Base-by-base conservation (phyloP, 352 stramenopile genomes). In the Globisporangium nunn region DNA sequence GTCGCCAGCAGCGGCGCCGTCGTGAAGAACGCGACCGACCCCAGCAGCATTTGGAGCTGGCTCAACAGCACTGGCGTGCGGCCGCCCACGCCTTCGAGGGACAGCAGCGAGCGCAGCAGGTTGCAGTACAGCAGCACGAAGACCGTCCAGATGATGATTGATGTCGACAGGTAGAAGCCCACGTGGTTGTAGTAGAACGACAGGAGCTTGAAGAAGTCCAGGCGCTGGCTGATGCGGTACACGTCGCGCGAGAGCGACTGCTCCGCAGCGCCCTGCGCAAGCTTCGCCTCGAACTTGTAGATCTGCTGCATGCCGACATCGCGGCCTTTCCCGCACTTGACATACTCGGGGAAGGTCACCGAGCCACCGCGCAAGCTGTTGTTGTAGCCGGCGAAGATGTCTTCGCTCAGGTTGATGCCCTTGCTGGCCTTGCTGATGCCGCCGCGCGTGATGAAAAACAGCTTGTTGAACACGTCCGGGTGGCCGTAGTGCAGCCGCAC, bases 281-380 rank as follows among this genome's bases (percentile, higher is more conserved):
- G 75, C 63, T 99, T 99, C 1, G 97, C 96, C 72, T 99, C 97
- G 61, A 99, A 99, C 74, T 99, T 99, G 83, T 99, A 99, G 62
- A 99, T 99, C 69, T 99, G 97, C 67, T 98, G 97, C 95, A 99
- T 98, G 45, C 97, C 97, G 30, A 99, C 97, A 88, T 99, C 97
- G 52, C 97, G 93, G 40, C 97, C 97, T 70, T 99, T 99, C 52
- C 97, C 97, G 47, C 97, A 96, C 76, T 99, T 98, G 49, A 98
- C 85, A 68, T 99, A 99, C 74, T 99, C 97, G n/a, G 97, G 97
- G 81, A 99, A 99, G 2, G 87, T 87, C 17, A 99, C 96, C 10
- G 89, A 89, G 18, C 96, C 96, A 48, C 97, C 97, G 55, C 97
- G 93, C 58, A 99, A 91, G 40, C 93, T 96, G 67, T 98, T 98